Evolutionary conservation across 495 filamentous ascomycete species (phyloP).

Genomic region (Tuber borchii): DNA sequence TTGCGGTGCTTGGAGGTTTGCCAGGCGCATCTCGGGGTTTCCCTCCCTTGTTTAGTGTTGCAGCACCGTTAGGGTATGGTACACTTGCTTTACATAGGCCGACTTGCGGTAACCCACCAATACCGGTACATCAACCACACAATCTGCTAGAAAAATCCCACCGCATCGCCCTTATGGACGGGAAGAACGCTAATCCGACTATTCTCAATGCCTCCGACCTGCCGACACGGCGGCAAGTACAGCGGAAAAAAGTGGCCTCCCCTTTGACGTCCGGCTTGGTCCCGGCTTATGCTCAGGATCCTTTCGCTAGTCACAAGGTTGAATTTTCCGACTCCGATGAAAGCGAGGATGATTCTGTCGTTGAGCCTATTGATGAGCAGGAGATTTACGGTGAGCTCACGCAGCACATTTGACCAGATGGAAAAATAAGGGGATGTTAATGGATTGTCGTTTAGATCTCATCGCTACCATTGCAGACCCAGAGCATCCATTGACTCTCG

Average conservation of each 20-base stretch:
- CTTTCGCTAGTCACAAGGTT: constrained; percentile 46
- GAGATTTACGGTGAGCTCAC: constrained; percentile 76
- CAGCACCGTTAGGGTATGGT: not conserved
- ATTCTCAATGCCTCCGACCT: constrained; percentile 86
- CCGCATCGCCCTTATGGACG: constrained; percentile 32
- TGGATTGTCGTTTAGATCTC: constrained; percentile 56
- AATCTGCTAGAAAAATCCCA: not conserved
- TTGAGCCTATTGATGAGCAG: constrained; percentile 88
- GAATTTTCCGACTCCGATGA: constrained; percentile 46
- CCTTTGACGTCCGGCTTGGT: constrained; percentile 44
- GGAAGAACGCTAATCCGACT: constrained; percentile 89
- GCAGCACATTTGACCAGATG: not conserved
- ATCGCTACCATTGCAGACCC: constrained; percentile 91
- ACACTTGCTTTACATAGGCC: not conserved
- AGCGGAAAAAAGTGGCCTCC: constrained; percentile 36
- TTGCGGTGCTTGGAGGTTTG: not conserved
- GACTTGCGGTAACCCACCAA: not conserved
- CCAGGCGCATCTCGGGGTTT: not conserved
- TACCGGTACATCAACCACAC: not conserved
- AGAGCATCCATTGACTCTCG: constrained; percentile 89
- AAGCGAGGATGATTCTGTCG: constrained; percentile 54
- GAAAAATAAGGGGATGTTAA: not conserved
- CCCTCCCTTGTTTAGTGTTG: not conserved
- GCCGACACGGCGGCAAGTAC: constrained; percentile 62
- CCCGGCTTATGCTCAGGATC: constrained; percentile 52